Percentiles rank a stretch among this genome's conserved stretches.
Evolutionary conservation across 78 protist species (phyloP).

Genomic region (Bigelowiella natans): DNA sequence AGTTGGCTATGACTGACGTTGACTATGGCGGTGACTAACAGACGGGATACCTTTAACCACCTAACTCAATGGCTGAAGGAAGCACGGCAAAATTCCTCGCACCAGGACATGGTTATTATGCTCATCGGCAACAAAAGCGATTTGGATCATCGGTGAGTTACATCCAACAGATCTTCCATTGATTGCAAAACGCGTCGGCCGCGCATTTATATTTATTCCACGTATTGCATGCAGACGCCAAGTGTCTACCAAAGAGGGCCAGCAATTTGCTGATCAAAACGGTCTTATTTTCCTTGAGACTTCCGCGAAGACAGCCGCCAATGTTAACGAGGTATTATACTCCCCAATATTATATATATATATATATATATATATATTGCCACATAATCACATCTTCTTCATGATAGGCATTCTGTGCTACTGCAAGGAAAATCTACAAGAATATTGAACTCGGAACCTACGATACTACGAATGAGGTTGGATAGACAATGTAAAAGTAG

Average conservation of each 20-base stretch:
- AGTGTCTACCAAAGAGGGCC: conserved; percentile 2
- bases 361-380: background rate
- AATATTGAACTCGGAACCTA: background rate
- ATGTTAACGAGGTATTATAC: conserved; percentile 94
- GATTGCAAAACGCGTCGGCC: no score
- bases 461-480: background rate
- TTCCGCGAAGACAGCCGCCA: conserved; percentile 86
- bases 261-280: conserved; percentile 45
- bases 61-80: conserved; percentile 65
- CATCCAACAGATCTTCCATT: no score
- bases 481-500: no score
- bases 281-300: conserved; percentile 90
- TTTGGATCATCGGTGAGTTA: conserved; percentile 63
- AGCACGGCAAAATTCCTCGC: conserved; percentile 61
- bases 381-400: background rate
- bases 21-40: background rate
- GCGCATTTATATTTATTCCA: background rate
- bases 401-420: background rate
- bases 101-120: conserved; percentile 77
- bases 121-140: conserved; percentile 95
- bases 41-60: conserved; percentile 89
- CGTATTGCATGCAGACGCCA: background rate
- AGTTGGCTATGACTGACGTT: background rate
- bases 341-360: no score
- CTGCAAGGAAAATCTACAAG: background rate